Evolutionary conservation across 345 rosid species (phyloP).

Genomic region (Hibiscus trionum): DNA sequence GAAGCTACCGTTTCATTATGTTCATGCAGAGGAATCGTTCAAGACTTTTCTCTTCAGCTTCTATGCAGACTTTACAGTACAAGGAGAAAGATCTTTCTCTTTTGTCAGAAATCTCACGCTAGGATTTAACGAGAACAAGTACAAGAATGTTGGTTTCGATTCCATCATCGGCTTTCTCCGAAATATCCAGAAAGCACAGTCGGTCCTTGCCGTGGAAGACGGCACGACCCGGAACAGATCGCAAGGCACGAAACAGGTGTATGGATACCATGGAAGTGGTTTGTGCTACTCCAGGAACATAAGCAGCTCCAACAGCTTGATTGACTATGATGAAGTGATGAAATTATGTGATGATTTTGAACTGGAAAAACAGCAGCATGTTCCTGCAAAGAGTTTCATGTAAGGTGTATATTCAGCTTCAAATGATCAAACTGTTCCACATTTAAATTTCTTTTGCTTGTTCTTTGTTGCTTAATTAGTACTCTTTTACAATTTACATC

Average conservation of each 20-base stretch:
- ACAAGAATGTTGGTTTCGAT: constrained; percentile 9
- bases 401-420: neutral
- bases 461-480: neutral
- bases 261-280: constrained; percentile 35
- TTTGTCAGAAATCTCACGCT: constrained; percentile 24
- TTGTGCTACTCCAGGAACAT: constrained; percentile 70
- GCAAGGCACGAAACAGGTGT: constrained; percentile 52
- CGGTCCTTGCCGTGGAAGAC: constrained; percentile 39
- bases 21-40: constrained; percentile 2
- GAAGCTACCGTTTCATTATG: constrained; percentile 17
- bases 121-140: constrained; percentile 35
- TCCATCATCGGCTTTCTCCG: constrained; percentile 15
- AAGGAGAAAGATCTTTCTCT: neutral
- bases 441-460: neutral
- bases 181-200: constrained; percentile 48
- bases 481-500: neutral
- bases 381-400: neutral
- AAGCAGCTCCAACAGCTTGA: constrained; percentile 58
- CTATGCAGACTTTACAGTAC: neutral
- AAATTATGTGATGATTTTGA: constrained; percentile 20
- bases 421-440: neutral
- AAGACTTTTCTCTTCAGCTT: neutral
- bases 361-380: neutral
- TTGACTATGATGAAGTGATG: constrained; percentile 40
- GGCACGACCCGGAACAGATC: constrained; percentile 39